Percentiles rank a stretch among this genome's conserved stretches.
Conservation (phyloP, 2,329 filamentous ascomycete genomes). For the Pseudonectria buxi region DNA sequence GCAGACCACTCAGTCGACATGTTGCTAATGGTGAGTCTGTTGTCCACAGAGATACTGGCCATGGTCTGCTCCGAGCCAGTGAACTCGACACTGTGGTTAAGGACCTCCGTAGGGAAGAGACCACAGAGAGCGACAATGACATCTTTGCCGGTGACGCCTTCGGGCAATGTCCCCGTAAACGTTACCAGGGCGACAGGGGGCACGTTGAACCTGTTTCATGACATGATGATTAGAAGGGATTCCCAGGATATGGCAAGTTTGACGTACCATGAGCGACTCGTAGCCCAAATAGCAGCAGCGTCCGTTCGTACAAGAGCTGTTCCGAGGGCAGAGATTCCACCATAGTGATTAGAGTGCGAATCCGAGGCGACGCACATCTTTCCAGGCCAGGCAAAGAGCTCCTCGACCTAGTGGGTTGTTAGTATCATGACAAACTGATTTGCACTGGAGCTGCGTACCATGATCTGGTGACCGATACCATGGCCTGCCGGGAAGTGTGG, state of each 20-base stretch:
- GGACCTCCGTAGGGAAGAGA: conserved; percentile 72
- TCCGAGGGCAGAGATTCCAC: conserved; percentile 67
- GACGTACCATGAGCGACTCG: conserved; percentile 34
- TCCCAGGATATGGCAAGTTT: too few relatives aligned
- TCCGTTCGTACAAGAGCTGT: conserved; percentile 77
- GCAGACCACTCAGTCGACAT: conserved; percentile 79
- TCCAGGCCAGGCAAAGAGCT: conserved; percentile 67
- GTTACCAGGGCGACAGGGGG: conserved; percentile 74
- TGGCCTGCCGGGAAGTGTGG: conserved; percentile 69
- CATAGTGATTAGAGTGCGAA: conserved; percentile 75
- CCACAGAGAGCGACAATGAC: conserved; percentile 56
- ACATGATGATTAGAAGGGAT: too few relatives aligned
- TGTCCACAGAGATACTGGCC: conserved; percentile 61
- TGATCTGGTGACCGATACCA: conserved; percentile 83
- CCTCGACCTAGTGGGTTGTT: conserved; percentile 36
- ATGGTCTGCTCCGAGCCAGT: conserved; percentile 63
- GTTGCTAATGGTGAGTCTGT: conserved; percentile 64
- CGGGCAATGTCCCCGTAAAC: conserved; percentile 63
- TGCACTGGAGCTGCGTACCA: conserved; percentile 25
- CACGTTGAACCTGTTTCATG: conserved; percentile 71
- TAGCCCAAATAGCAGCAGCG: conserved; percentile 77
- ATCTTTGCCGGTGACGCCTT: conserved; percentile 56
- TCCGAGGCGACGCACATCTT: conserved; percentile 73
- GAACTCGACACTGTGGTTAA: conserved; percentile 86
- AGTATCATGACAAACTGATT: not conserved